phyloP scores from a whole-genome alignment of 208 protist species.

The Crithidia acanthocephali region DNA sequence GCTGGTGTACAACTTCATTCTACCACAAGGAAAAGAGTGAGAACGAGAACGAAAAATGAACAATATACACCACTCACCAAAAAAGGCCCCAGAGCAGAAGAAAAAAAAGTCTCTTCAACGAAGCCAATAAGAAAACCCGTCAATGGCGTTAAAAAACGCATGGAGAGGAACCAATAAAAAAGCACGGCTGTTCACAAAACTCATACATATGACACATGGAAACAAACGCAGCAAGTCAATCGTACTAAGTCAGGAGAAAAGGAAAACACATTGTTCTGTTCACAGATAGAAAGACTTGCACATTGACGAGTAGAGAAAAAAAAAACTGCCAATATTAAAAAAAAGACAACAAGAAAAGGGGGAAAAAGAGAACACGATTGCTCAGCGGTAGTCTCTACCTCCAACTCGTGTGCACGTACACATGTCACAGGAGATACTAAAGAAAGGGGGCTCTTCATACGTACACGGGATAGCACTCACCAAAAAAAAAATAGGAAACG shows the following conservation, averaged over 20 bases:
- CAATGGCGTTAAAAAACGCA: not conserved
- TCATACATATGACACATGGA: too few species aligned
- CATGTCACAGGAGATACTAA: conserved; percentile 1
- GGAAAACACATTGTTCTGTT: not conserved
- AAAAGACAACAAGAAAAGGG: conserved; percentile 13
- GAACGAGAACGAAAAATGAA: too few species aligned
- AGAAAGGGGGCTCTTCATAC: not conserved
- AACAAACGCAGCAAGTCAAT: not conserved
- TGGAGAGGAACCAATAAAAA: not conserved
- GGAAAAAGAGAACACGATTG: not conserved
- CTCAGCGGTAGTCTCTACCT: too few species aligned
- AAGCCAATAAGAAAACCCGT: too few species aligned
- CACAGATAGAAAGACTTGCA: not conserved
- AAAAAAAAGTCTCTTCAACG: too few species aligned
- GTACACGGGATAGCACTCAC: not conserved
- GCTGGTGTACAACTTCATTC: too few species aligned
- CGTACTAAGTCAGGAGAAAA: not conserved
- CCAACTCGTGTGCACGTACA: conserved; percentile 15
- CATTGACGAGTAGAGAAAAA: not conserved
- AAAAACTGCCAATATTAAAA: not conserved
- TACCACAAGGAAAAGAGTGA: too few species aligned
- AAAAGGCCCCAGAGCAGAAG: too few species aligned
- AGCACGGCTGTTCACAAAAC: too few species aligned
- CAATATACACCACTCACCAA: too few species aligned
- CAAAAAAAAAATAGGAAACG: not conserved